Percentiles rank a stretch among this genome's conserved stretches.
Conservation (phyloP, 345 rosid genomes). For the Streptanthus diversifolius region DNA sequence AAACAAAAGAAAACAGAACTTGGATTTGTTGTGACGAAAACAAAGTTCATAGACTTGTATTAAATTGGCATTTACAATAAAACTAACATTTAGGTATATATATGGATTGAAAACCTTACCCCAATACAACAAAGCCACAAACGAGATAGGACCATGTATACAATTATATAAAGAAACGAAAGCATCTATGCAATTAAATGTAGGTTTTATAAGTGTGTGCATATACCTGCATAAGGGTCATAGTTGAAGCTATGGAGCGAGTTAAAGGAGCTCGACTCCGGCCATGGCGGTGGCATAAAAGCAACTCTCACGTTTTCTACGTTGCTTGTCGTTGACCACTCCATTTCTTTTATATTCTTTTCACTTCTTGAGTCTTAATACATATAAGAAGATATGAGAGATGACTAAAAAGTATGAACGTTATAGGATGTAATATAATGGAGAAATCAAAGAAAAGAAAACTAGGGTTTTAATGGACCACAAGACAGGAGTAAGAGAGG, state of each 20-base stretch:
- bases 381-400: constrained; percentile 10
- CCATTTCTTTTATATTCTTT: constrained; percentile 12
- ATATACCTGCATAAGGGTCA: constrained; percentile 64
- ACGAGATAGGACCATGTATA: neutral
- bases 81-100: neutral
- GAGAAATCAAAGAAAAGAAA: neutral
- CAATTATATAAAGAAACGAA: neutral
- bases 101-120: neutral
- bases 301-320: constrained; percentile 32
- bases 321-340: constrained; percentile 26
- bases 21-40: neutral
- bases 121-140: neutral
- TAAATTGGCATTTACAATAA: neutral
- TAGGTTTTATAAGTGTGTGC: neutral
- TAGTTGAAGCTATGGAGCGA: constrained; percentile 56
- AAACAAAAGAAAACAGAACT: neutral
- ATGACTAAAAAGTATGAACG: neutral
- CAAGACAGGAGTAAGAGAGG: constrained; percentile 29
- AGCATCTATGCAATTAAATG: neutral
- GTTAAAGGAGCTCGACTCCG: constrained; percentile 45
- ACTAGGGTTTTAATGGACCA: constrained; percentile 34
- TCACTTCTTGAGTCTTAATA: constrained; percentile 2
- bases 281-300: constrained; percentile 25
- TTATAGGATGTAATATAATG: neutral
- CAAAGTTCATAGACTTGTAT: neutral